A percentile compares a stretch with the other conserved stretches of the same genome.
These are phyloP conservation scores for Phytophthora hibernalis DNA, from an alignment of 352 stramenopile species.

Conservation along the genomic window DNA sequence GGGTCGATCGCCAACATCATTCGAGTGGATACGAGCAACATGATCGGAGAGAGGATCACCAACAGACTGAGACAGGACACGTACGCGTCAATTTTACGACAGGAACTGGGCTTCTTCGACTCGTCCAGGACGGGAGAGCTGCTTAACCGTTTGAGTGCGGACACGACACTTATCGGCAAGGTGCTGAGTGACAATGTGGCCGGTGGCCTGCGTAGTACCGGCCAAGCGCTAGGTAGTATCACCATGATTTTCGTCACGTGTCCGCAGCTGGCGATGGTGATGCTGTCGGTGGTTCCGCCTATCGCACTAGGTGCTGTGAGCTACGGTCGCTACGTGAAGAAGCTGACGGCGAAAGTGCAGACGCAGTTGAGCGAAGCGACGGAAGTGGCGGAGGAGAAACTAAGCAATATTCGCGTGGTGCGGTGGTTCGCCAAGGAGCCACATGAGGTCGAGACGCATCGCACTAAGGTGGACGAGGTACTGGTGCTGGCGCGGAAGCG, in stretches of 20 bases:
- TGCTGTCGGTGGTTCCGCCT: conserved; percentile 91
- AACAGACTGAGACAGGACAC: conserved; percentile 80
- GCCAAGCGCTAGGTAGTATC: conserved; percentile 87
- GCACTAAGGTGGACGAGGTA: conserved; percentile 67
- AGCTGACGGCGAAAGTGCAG: conserved; percentile 90
- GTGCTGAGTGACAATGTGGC: conserved; percentile 93
- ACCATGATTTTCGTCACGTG: conserved; percentile 93
- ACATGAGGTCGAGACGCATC: conserved; percentile 69
- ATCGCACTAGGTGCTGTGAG: conserved; percentile 88
- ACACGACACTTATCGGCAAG: conserved; percentile 92
- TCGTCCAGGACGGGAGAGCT: conserved; percentile 89
- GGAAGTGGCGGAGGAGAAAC: conserved; percentile 93
- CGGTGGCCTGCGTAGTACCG: conserved; percentile 73
- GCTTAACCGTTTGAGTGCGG: conserved; percentile 90
- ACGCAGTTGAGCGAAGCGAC: conserved; percentile 91
- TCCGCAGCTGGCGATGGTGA: conserved; percentile 90
- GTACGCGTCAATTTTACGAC: conserved; percentile 80
- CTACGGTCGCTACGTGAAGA: conserved; percentile 90
- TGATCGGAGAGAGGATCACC: conserved; percentile 89
- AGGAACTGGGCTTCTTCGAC: conserved; percentile 95
- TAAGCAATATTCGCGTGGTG: conserved; percentile 93
- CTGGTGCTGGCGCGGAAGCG: conserved; percentile 70
- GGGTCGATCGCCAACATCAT: conserved; percentile 78
- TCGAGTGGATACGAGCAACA: conserved; percentile 81
- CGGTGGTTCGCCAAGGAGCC: conserved; percentile 89